Evolutionary conservation across 2,329 filamentous ascomycete genomes (phyloP), one percentile per base, ranked within the genome.

Genomic region (Rhexocercosporidium sp.): DNA sequence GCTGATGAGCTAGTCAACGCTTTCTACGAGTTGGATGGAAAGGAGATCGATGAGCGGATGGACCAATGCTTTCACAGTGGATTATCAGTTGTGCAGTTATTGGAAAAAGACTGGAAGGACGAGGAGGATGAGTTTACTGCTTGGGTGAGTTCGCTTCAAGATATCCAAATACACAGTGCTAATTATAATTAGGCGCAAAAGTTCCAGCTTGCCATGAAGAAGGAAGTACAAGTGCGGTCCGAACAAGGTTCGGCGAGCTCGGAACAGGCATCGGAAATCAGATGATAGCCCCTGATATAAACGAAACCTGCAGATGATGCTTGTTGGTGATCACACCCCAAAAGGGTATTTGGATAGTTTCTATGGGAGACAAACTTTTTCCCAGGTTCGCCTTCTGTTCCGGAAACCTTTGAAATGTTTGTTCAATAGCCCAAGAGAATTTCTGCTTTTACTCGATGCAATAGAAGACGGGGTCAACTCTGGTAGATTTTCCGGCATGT

Each of bases 61-160:
- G 82, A 86, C 4, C 81, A 84, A 47, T 90, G 89, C 72, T 88
- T 89, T 67, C 79, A 82, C 1, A 84, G 88, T 60, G 89, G 90
- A 0, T 85, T 86, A 71, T 81, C 79, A 0, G 85, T 84, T 0
- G 83, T 85, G 0, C 83, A 86, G 65, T 75, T 90, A 57, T 78
- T 92, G 14, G 81, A 81, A 59, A 80, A 82, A 66, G 82, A 84
- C 22, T 94, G 92, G 91, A 79, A 85, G 2, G 89, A 85, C 0
- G 79, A 85, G 56, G 83, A 86, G 20, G 94, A 97, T 74, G 92
- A 91, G 74, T 97, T 96, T 75, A 91, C 89, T 0, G 82, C 86
- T 18, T 97, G 94, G 94, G 88, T 78, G 60, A 63, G 75, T 68
- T 12, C 7, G 22, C n/a, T 22, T 14, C 11, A 4, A 5, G 18